These are phyloP conservation scores for Sarocladium kiliense DNA, from an alignment of 2,329 filamentous ascomycete species.

Conservation along the genomic window DNA sequence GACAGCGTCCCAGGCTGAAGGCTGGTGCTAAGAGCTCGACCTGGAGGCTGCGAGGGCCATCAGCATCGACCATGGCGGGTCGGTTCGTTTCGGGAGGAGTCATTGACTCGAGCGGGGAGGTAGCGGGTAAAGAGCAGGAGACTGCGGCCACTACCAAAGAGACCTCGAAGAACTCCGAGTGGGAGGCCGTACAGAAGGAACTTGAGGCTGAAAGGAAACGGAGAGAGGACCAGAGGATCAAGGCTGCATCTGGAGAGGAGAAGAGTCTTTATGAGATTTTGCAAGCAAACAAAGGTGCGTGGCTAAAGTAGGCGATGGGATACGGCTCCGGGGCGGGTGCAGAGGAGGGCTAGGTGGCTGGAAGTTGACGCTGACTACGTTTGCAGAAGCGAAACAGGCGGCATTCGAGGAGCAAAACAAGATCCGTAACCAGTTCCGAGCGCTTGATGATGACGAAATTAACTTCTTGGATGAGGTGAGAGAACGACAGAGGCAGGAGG, in stretches of 20 bases:
- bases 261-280: constrained; percentile 68
- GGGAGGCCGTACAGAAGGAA: constrained; percentile 60
- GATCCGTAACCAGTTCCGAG: constrained; percentile 71
- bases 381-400: constrained; percentile 69
- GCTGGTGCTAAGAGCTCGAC: too few relatives aligned
- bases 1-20: too few relatives aligned
- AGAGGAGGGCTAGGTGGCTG: too few relatives aligned
- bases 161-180: constrained; percentile 37
- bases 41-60: too few relatives aligned
- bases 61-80: constrained; percentile 36
- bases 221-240: constrained; percentile 45
- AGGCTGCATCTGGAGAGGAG: constrained; percentile 39
- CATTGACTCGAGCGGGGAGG: constrained; percentile 29
- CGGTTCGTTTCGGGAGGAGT: constrained; percentile 53
- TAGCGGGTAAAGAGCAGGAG: constrained; percentile 16
- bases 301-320: background rate
- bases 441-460: constrained; percentile 73
- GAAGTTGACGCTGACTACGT: constrained; percentile 3
- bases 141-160: constrained; percentile 13
- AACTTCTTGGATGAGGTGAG: constrained; percentile 64
- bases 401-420: constrained; percentile 71
- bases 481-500: constrained; percentile 44
- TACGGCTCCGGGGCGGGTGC: background rate
- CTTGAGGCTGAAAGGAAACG: constrained; percentile 55
- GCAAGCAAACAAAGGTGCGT: constrained; percentile 74